These are phyloP conservation scores for Penicillium sp. DNA, from an alignment of 2,329 filamentous ascomycete species.

Conservation along the genomic window DNA sequence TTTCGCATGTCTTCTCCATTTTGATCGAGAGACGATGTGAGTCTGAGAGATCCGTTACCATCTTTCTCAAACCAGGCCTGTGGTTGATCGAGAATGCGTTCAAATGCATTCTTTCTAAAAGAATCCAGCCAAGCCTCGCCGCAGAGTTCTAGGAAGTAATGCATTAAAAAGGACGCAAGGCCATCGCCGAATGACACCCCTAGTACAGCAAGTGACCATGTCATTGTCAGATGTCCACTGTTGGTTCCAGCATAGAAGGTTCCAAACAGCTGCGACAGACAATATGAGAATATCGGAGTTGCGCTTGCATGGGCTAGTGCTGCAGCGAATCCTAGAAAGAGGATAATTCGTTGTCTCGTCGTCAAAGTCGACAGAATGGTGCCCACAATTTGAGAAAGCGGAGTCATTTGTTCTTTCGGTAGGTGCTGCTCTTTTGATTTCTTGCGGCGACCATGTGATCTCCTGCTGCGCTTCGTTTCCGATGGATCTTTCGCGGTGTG, in stretches of 20 bases:
- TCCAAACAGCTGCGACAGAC: conserved; percentile 69
- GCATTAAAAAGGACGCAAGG: conserved; percentile 61
- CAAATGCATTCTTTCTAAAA: conserved; percentile 66
- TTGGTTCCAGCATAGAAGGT: conserved; percentile 62
- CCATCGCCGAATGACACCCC: conserved; percentile 67
- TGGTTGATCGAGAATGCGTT: conserved; percentile 70
- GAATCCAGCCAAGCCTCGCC: conserved; percentile 75
- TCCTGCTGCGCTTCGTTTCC: not conserved
- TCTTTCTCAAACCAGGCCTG: conserved; percentile 73
- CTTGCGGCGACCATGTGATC: not conserved
- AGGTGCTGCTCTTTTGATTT: not conserved
- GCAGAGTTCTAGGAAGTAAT: conserved; percentile 68
- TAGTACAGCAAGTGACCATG: conserved; percentile 70
- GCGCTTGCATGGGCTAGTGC: conserved; percentile 64
- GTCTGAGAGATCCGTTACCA: conserved; percentile 59
- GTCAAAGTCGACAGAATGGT: conserved; percentile 70
- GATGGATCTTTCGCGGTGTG: not conserved
- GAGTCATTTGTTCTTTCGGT: conserved; percentile 10
- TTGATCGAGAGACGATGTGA: conserved; percentile 72
- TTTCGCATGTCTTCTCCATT: conserved; percentile 86
- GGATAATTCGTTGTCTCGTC: conserved; percentile 49
- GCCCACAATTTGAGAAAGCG: conserved; percentile 57
- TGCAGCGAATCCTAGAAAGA: conserved; percentile 61
- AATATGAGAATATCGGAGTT: conserved; percentile 72
- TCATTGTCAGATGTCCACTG: conserved; percentile 52